Conservation (phyloP, 805 yeast genomes). For the Yamadazyma kitorensis region DNA sequence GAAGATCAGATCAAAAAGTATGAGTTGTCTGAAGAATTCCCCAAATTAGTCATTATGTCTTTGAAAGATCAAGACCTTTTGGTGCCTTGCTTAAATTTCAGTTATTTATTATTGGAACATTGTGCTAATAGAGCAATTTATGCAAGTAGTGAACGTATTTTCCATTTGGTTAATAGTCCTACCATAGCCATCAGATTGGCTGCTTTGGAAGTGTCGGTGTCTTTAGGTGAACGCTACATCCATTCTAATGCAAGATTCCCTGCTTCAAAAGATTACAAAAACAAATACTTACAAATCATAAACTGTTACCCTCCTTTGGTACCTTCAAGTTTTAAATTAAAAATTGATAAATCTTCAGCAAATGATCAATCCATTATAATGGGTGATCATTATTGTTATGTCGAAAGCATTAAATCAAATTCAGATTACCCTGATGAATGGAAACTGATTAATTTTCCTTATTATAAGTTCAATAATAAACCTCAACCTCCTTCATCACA, state of each 20-base stretch:
- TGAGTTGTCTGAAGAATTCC: slow-evolving; percentile 43
- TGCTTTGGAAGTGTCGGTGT: slow-evolving; percentile 58
- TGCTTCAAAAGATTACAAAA: slow-evolving; percentile 43
- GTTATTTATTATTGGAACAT: slow-evolving; percentile 61
- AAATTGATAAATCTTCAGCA: neutral
- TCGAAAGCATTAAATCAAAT: slow-evolving; percentile 29
- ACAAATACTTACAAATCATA: slow-evolving; percentile 52
- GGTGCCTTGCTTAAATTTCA: slow-evolving; percentile 55
- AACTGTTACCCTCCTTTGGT: slow-evolving; percentile 49
- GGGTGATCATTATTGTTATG: slow-evolving; percentile 43
- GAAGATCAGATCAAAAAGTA: slow-evolving; percentile 55
- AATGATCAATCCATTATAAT: slow-evolving; percentile 17
- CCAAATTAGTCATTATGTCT: slow-evolving; percentile 45
- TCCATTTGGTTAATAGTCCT: slow-evolving; percentile 55
- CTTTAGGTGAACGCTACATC: slow-evolving; percentile 60
- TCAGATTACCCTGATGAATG: slow-evolving; percentile 10
- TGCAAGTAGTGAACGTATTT: slow-evolving; percentile 61
- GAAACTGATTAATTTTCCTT: slow-evolving; percentile 21
- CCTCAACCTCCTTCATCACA: slow-evolving; percentile 51
- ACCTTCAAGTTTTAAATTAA: slow-evolving; percentile 23
- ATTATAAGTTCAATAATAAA: slow-evolving; percentile 30
- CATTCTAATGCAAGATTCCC: slow-evolving; percentile 41
- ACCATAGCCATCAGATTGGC: slow-evolving; percentile 56
- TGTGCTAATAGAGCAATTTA: slow-evolving; percentile 68
- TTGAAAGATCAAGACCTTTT: slow-evolving; percentile 46